phyloP scores from a whole-genome alignment of 2,329 filamentous ascomycete species.

The Fusarium sarcochroum region DNA sequence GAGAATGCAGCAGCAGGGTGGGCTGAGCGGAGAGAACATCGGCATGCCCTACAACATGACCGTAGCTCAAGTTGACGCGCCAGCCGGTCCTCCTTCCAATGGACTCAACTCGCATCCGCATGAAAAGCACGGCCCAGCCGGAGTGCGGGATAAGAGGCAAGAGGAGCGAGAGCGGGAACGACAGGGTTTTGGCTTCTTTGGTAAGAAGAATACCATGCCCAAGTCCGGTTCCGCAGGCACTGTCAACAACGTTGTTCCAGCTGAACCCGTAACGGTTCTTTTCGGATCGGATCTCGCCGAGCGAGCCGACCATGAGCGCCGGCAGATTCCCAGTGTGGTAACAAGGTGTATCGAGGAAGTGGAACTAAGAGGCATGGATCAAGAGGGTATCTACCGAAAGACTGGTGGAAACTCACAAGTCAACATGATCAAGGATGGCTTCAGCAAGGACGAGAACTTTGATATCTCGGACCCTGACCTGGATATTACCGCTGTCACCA shows the following conservation, averaged over 20 bases:
- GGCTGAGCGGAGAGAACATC: conserved; percentile 73
- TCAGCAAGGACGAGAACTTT: conserved; percentile 86
- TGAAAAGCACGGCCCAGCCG: conserved; percentile 37
- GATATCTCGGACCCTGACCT: conserved; percentile 95
- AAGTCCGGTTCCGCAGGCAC: conserved; percentile 65
- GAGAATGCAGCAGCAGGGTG: conserved; percentile 64
- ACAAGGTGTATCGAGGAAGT: conserved; percentile 97
- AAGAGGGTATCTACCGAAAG: conserved; percentile 98
- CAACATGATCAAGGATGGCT: conserved; percentile 90
- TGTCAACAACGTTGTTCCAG: conserved; percentile 57
- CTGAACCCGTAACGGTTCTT: conserved; percentile 72
- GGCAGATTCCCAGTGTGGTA: conserved; percentile 90
- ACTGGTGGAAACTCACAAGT: conserved; percentile 93
- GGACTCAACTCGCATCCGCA: conserved; percentile 46
- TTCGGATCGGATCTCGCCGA: conserved; percentile 93
- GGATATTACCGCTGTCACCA: conserved; percentile 97
- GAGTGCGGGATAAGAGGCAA: conserved; percentile 43
- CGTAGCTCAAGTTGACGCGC: conserved; percentile 66
- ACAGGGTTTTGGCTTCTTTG: conserved; percentile 81
- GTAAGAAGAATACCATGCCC: conserved; percentile 66
- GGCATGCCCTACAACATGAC: conserved; percentile 81
- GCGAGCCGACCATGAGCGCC: conserved; percentile 88
- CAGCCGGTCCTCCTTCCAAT: conserved; percentile 52
- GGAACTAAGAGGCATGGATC: conserved; percentile 94
- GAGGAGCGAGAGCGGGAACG: conserved; percentile 57